Base-by-base conservation (phyloP, 2,329 filamentous ascomycete species). In the Rhynchosporium secalis region DNA sequence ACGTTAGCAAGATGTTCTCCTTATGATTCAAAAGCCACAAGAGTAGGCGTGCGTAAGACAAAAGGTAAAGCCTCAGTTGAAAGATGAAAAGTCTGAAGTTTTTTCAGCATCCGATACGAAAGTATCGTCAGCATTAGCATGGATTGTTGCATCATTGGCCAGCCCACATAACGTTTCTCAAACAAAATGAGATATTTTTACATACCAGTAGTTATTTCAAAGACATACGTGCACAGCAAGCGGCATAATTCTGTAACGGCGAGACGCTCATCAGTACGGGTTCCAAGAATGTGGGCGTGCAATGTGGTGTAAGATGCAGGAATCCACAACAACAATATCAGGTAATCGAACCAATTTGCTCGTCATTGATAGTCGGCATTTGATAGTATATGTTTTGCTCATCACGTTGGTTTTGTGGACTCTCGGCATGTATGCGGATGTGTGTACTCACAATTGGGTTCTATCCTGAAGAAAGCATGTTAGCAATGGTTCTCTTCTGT, bases 31-130 rank as follows among this genome's bases (percentile, higher is more conserved):
- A 40, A 40, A 52, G 38, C 20, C 40, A 33, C 36, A 33, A 26
- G 28, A 40, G 15, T 46, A 46, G 10, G 20, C 33, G 36, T 33
- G 29, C n/a, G 55, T 15, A 57, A 46, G 41, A 46, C 10, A 48
- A 26, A 10, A 31, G 45, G 10, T 31, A 43, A 56, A 46, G 78
- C 77, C 77, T 91, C 88, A 91, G 87, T 83, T 83, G 87, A 90
- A 90, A 90, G 88, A 90, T 91, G 88, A 91, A 91, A 90, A 90
- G 87, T 83, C 86, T 83, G 82, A 79, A 73, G 70, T 81, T 84
- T 80, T 78, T 78, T 89, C 85, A 83, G 89, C 84, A 86, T 84
- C 73, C 71, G 72, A 69, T 71, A 72, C 68, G 62, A 71, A 73
- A 43, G 73, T 65, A 69, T 66, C 78, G 86, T 91, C 87, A 81